Evolutionary conservation across 257 asterid genomes (phyloP).

Genomic region (Primulina eburnea): DNA sequence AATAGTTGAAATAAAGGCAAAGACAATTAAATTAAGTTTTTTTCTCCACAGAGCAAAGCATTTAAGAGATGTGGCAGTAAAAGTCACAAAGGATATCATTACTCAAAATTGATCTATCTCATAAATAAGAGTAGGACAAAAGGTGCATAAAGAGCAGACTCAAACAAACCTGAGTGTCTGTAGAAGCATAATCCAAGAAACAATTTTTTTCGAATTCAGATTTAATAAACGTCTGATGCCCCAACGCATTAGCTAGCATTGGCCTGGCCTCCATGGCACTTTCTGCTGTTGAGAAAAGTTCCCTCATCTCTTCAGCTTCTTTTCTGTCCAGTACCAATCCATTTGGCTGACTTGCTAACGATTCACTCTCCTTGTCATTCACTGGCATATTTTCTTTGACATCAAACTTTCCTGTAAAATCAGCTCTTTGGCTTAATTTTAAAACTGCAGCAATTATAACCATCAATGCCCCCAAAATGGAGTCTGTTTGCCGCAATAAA

Average conservation of each 20-base stretch:
- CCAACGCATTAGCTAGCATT: constrained; percentile 87
- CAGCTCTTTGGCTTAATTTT: constrained; percentile 52
- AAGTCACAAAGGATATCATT: too few relatives aligned
- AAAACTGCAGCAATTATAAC: constrained; percentile 84
- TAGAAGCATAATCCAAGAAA: constrained; percentile 78
- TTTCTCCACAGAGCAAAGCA: neutral
- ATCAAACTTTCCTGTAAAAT: constrained; percentile 39
- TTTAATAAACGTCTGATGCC: constrained; percentile 91
- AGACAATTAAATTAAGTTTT: neutral
- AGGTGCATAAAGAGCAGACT: constrained; percentile 9
- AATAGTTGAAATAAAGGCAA: neutral
- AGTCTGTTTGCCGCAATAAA: constrained; percentile 78
- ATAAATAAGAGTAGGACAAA: neutral
- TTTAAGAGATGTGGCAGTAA: neutral
- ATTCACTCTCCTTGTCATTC: constrained; percentile 25
- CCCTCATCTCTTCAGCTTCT: constrained; percentile 94
- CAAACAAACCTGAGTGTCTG: constrained; percentile 86
- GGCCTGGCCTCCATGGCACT: constrained; percentile 99
- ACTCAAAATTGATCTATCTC: neutral
- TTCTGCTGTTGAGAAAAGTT: constrained; percentile 88
- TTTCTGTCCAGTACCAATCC: constrained; percentile 59
- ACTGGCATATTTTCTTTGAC: constrained; percentile 33
- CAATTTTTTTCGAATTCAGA: constrained; percentile 93
- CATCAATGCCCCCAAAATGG: constrained; percentile 82
- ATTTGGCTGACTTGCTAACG: constrained; percentile 28